A percentile compares a stretch with the other conserved stretches of the same genome.
Evolutionary conservation across 1,284 basidiomycete genomes (phyloP).

Genomic region (Cutaneotrichosporon daszewskae): DNA sequence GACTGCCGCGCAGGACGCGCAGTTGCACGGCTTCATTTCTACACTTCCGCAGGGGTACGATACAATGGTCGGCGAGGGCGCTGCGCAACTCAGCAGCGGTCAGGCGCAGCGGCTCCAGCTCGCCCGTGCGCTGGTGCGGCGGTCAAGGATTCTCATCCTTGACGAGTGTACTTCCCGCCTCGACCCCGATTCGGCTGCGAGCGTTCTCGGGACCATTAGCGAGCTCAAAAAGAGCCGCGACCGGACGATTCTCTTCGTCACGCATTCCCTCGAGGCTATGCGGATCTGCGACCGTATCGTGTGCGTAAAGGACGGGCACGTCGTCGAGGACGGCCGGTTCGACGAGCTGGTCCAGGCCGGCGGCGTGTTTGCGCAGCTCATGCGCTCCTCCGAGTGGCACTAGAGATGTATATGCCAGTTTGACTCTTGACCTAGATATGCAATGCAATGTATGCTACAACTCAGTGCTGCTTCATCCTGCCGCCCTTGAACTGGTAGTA

Average conservation of each 20-base stretch:
- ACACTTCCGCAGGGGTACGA: slow-evolving; percentile 75
- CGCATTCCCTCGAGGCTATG: slow-evolving; percentile 90
- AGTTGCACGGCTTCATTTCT: slow-evolving; percentile 81
- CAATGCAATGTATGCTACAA: neutral
- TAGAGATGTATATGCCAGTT: slow-evolving; percentile 7
- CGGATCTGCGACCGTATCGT: slow-evolving; percentile 82
- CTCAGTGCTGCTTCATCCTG: slow-evolving; percentile 39
- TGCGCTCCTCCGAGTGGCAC: slow-evolving; percentile 79
- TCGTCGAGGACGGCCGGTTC: slow-evolving; percentile 75
- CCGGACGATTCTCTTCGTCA: slow-evolving; percentile 82
- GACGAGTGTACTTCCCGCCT: slow-evolving; percentile 93
- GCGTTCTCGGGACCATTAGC: slow-evolving; percentile 68
- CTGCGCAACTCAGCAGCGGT: slow-evolving; percentile 80
- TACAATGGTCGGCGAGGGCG: slow-evolving; percentile 82
- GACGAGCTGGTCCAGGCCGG: slow-evolving; percentile 61
- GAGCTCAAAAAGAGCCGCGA: slow-evolving; percentile 25
- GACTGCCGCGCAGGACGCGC: slow-evolving; percentile 65
- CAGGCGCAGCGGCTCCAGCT: slow-evolving; percentile 91
- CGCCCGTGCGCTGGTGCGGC: slow-evolving; percentile 74
- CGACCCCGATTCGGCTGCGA: slow-evolving; percentile 72
- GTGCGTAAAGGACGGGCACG: slow-evolving; percentile 67
- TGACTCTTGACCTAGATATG: neutral
- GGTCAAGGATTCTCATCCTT: slow-evolving; percentile 71
- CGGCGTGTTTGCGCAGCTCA: slow-evolving; percentile 75
- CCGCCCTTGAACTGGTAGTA: slow-evolving; percentile 45